Conservation (phyloP, 495 filamentous ascomycete genomes). For the Lindgomyces ingoldianus region DNA sequence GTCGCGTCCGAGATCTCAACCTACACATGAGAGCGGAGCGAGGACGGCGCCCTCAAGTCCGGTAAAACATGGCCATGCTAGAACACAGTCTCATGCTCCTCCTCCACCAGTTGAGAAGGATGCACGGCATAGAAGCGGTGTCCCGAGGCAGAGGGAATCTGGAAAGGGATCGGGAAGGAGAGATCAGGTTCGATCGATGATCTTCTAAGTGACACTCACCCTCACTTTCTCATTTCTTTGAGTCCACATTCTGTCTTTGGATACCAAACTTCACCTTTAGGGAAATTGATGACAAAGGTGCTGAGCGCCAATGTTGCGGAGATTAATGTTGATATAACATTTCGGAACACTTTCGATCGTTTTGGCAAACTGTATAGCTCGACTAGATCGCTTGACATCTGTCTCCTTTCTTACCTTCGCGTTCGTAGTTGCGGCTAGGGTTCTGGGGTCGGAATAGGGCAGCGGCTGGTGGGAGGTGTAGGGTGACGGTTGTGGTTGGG, state of each 20-base stretch:
- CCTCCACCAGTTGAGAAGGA: slow-evolving; percentile 35
- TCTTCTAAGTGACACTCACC: slow-evolving; percentile 34
- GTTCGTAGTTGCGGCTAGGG: not conserved
- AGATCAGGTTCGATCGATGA: slow-evolving; percentile 40
- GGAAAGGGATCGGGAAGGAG: slow-evolving; percentile 8
- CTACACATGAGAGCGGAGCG: slow-evolving; percentile 16
- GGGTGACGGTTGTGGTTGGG: not conserved
- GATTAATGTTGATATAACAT: too few relatives aligned
- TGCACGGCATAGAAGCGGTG: slow-evolving; percentile 8
- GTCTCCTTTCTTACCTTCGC: not conserved
- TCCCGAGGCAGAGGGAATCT: slow-evolving; percentile 1
- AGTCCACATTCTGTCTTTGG: not conserved
- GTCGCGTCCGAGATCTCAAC: slow-evolving; percentile 28
- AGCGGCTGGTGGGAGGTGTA: too few relatives aligned
- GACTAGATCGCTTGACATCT: not conserved
- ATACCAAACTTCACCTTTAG: not conserved
- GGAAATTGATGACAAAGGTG: not conserved
- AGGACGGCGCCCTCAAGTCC: slow-evolving; percentile 34
- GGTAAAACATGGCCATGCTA: slow-evolving; percentile 27
- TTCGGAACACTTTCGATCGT: not conserved
- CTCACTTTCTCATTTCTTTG: not conserved
- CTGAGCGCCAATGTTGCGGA: not conserved
- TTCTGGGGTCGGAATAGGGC: not conserved
- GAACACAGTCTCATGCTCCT: slow-evolving; percentile 24
- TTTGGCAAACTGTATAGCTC: not conserved